Conservation (phyloP, 192 early-diverging fungal genomes). For the Linnemannia zychae region DNA sequence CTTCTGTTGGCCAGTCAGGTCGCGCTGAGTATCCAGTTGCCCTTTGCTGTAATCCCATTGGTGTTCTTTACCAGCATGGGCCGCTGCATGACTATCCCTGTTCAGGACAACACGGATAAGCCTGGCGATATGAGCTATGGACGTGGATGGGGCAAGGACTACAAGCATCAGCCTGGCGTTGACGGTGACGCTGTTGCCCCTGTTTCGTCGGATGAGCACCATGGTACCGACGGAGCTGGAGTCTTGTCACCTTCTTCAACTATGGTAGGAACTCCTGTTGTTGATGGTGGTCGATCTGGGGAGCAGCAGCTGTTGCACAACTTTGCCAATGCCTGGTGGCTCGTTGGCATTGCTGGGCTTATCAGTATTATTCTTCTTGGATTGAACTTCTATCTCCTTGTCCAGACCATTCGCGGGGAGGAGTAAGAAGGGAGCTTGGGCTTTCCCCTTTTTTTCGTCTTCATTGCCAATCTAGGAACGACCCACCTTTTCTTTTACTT, state of each 20-base stretch:
- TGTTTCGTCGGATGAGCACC: slow-evolving; percentile 15
- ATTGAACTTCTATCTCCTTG: slow-evolving; percentile 62
- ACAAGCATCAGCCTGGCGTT: background rate
- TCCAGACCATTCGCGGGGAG: slow-evolving; percentile 45
- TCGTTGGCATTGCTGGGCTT: slow-evolving; percentile 43
- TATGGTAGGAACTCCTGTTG: background rate
- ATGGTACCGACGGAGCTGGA: slow-evolving; percentile 3
- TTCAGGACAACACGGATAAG: slow-evolving; percentile 40
- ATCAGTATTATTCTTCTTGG: slow-evolving; percentile 60
- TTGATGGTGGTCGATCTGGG: background rate
- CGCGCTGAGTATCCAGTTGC: slow-evolving; percentile 82
- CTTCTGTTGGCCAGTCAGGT: slow-evolving; percentile 82
- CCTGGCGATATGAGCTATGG: slow-evolving; percentile 31
- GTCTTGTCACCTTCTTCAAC: background rate
- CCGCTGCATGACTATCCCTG: slow-evolving; percentile 63
- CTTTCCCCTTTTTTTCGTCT: background rate
- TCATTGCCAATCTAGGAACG: too few relatives aligned
- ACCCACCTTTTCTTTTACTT: too few relatives aligned
- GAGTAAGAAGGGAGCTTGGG: too few relatives aligned
- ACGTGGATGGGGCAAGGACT: background rate
- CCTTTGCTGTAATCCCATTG: slow-evolving; percentile 87
- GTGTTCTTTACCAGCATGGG: slow-evolving; percentile 74
- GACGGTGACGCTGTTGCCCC: background rate
- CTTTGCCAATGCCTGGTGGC: slow-evolving; percentile 53
- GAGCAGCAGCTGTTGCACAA: slow-evolving; percentile 18